A percentile compares a stretch with the other conserved stretches of the same genome.
These are phyloP conservation scores for Mimosa bimucronata DNA, from an alignment of 306 rosid species.

Conservation along the genomic window DNA sequence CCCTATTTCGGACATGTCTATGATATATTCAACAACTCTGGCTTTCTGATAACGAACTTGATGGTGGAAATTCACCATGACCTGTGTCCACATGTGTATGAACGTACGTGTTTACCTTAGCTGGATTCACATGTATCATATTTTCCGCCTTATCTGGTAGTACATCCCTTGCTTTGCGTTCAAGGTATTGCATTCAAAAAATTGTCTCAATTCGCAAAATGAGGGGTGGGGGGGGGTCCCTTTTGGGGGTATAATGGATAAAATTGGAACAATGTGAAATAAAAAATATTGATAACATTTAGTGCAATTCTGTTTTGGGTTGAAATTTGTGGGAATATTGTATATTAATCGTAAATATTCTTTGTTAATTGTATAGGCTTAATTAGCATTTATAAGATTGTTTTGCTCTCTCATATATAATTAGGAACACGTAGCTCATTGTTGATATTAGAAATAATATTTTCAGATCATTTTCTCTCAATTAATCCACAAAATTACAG, in stretches of 20 bases:
- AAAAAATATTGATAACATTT: neutral
- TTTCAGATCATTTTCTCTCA: too few species aligned
- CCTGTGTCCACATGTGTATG: constrained; percentile 43
- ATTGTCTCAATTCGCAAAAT: constrained; percentile 13
- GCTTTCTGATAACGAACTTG: constrained; percentile 39
- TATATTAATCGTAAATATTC: too few species aligned
- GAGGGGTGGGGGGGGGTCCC: neutral
- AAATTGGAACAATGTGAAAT: neutral
- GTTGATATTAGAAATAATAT: too few species aligned
- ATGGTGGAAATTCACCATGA: constrained; percentile 39
- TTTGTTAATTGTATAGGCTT: too few species aligned
- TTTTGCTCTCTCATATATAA: too few species aligned
- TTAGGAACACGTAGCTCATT: too few species aligned
- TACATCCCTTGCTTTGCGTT: constrained; percentile 14
- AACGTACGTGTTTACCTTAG: constrained; percentile 47
- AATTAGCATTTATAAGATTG: too few species aligned
- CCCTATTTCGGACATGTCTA: constrained; percentile 36
- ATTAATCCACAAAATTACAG: too few species aligned
- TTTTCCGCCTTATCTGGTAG: constrained; percentile 26
- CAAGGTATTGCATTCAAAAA: constrained; percentile 16
- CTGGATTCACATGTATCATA: constrained; percentile 52
- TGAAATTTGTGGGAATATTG: too few species aligned
- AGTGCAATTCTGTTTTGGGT: constrained; percentile 6
- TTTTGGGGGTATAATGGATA: too few species aligned
- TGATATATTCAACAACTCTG: constrained; percentile 30